Base-by-base conservation (phyloP, 768 basidiomycete genomes). In the Russula foetens region DNA sequence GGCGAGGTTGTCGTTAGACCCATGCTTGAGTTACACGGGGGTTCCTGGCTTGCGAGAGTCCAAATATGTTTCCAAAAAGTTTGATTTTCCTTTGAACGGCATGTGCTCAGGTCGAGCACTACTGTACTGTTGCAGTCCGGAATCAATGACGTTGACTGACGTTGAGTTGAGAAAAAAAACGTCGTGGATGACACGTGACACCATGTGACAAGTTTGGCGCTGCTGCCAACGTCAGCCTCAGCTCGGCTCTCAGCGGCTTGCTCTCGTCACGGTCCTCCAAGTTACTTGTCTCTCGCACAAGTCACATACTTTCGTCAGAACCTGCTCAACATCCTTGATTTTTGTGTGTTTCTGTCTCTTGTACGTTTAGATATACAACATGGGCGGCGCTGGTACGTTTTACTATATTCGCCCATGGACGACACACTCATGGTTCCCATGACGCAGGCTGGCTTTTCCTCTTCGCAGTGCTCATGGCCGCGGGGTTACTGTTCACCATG, bases 401-500 rank as follows among this genome's bases (percentile, higher is more conserved):
- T 35, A 12, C 56, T 41, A 33, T 29, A 29, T 51, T 51, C 9
- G 50, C 51, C 45, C 19, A 17, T 5, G 29, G 39, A 41, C 54
- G 23, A 9, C 14, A 43, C 44, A 9, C 53, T 46, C 29, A 38
- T 24, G 15, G 29, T 6, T 14, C 12, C 17, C 17, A 31, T 51
- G 29, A 17, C 38, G 24, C 58, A 95, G 94, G 92, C 71, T 98
- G 95, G 96, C 76, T 99, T 65, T 99, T 97, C 78, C 83, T 98
- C 68, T 94, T 98, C 72, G 84, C 92, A 71, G 95, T 98, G 72
- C 85, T 98, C 56, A 85, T 92, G 84, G 89, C 94, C 67, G 96
- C 95, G 21, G 93, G 87, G 35, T 79, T 98, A 61, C 78, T 99
- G 62, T 99, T 99, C 79, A 97, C 94, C 67, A 94, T 94, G 89